Base-by-base conservation (phyloP, 371 early-diverging fungal genomes). In the Mucor saturninus region DNA sequence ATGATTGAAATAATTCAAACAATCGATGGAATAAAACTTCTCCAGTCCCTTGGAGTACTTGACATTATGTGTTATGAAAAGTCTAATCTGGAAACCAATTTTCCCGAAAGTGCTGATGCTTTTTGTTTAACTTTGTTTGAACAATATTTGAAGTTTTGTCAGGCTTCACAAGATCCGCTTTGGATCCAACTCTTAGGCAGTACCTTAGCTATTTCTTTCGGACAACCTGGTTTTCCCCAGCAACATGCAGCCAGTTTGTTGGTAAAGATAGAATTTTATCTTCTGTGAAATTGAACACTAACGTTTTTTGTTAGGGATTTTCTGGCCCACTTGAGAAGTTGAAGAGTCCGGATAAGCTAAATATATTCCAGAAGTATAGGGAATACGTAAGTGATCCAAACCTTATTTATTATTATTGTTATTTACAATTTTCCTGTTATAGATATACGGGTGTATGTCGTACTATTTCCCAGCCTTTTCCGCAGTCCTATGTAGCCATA, bases 101-200 rank as follows among this genome's bases (percentile, higher is more conserved):
- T 53, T 10, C 66, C 69, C 9, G 38, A 56, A 11, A 49, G 64
- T 40, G 64, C 64, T 1, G 26, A 52, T 11, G 51, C 35, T 2
- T 77, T 64, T 26, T 72, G 69, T 30, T 13, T 28, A 11, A 46
- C 68, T 15, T 67, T 91, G 7, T 81, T 89, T 59, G 76, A 80
- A 48, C 68, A 78, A 35, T 83, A 88, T 62, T 67, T 73, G 1
- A 61, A 67, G 31, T 59, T 74, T 2, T 63, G 61, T 28, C 10
- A 42, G 0, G 71, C 69, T 3, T 57, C 42, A 3, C 48, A 71
- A 7, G 82, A 83, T 5, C 84, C 81, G 11, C 62, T 77, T 5
- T 69, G 69, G 65, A 71, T 80, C 15, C 57, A 75, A 15, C 51
- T 81, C 10, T 62, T 77, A 4, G 79, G 84, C 6, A 61, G 64